Evolutionary conservation across 2,329 filamentous ascomycete species (phyloP).

Genomic region (Acrodontium crateriforme): DNA sequence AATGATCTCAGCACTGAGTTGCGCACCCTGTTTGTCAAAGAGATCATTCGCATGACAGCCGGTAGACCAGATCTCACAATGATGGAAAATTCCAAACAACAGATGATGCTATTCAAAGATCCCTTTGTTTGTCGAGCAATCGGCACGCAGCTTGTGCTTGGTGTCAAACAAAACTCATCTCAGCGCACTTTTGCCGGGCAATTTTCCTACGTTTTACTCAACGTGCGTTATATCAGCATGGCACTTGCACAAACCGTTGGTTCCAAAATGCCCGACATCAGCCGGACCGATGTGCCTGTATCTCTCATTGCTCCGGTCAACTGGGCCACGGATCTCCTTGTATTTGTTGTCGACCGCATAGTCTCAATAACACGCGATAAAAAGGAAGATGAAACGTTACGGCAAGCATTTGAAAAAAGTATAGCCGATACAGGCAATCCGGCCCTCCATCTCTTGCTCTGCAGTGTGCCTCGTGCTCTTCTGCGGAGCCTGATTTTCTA

Average conservation of each 20-base stretch:
- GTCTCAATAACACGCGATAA: conserved; percentile 24
- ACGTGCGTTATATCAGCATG: conserved; percentile 49
- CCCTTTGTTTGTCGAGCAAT: conserved; percentile 59
- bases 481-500: conserved; percentile 55
- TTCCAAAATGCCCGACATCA: conserved; percentile 8
- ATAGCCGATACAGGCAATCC: conserved; percentile 11
- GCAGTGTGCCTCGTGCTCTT: conserved; percentile 60
- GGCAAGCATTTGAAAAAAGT: conserved; percentile 11
- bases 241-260: conserved; percentile 14
- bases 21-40: conserved; percentile 46
- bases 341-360: conserved; percentile 42
- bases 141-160: conserved; percentile 65
- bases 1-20: conserved; percentile 38
- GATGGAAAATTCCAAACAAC: conserved; percentile 51
- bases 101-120: conserved; percentile 53
- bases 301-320: conserved; percentile 59
- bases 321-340: conserved; percentile 59
- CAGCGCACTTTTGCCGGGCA: conserved; percentile 55
- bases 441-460: conserved; percentile 45
- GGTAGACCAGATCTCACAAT: conserved; percentile 70
- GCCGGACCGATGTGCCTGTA: conserved; percentile 50
- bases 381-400: conserved; percentile 2
- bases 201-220: conserved; percentile 60
- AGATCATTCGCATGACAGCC: conserved; percentile 55
- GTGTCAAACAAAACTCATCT: conserved; percentile 47